These are phyloP conservation scores for Oryza brachyantha DNA, from an alignment of 176 grass and related monocot genomes.

Conservation along the genomic window DNA sequence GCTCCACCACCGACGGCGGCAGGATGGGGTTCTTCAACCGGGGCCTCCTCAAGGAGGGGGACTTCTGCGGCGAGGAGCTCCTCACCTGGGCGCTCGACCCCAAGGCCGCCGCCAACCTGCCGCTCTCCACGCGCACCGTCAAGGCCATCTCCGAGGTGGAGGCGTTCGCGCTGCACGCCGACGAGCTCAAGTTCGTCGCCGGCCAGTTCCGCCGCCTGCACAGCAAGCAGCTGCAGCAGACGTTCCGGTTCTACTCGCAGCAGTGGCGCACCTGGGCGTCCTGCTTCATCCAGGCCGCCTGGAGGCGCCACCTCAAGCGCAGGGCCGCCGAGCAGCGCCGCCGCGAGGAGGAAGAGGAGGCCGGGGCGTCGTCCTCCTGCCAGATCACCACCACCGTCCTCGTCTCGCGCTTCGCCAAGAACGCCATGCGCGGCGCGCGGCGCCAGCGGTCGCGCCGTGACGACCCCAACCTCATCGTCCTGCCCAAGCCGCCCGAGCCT, in stretches of 20 bases:
- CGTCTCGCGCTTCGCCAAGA: constrained; percentile 60
- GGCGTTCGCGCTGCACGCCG: constrained; percentile 62
- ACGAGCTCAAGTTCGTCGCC: constrained; percentile 77
- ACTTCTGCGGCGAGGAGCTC: constrained; percentile 77
- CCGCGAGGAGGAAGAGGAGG: constrained; percentile 42
- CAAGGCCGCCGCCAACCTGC: constrained; percentile 59
- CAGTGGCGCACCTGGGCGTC: constrained; percentile 82
- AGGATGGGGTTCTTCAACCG: constrained; percentile 58
- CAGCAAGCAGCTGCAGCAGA: constrained; percentile 84
- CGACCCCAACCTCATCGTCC: constrained; percentile 30
- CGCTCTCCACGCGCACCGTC: constrained; percentile 55
- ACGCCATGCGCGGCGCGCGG: constrained; percentile 52
- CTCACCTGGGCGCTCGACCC: constrained; percentile 71
- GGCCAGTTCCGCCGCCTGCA: constrained; percentile 62
- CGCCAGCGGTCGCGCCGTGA: constrained; percentile 17
- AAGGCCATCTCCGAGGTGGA: constrained; percentile 62
- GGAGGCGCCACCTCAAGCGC: constrained; percentile 53
- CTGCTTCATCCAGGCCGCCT: constrained; percentile 64
- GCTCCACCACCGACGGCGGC: constrained; percentile 66
- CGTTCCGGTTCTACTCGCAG: constrained; percentile 81
- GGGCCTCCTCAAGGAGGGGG: constrained; percentile 48
- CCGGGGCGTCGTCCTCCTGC: not conserved
- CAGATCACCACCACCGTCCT: constrained; percentile 47
- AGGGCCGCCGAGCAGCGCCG: constrained; percentile 40
- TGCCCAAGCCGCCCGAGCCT: constrained; percentile 58